Percentiles rank a stretch among this genome's conserved stretches.
Conservation (phyloP, 1,284 basidiomycete genomes). For the Irpex sp. region DNA sequence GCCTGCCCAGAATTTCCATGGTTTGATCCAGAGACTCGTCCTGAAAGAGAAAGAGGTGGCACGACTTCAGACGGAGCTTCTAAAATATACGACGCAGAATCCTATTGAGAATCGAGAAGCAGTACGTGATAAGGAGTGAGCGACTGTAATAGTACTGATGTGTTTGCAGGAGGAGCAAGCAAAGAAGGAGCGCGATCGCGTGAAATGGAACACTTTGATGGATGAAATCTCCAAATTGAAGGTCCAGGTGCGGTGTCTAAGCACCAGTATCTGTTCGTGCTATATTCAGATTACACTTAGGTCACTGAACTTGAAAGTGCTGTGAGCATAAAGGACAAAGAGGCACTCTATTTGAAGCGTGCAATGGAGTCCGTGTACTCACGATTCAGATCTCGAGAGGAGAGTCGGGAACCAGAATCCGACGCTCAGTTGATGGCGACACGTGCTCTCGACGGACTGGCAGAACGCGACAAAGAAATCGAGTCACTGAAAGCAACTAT, state of each 20-base stretch:
- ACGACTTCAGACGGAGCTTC: slow-evolving; percentile 72
- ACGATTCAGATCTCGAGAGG: slow-evolving; percentile 57
- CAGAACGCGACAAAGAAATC: slow-evolving; percentile 72
- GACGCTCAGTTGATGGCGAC: slow-evolving; percentile 73
- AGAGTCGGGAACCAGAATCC: slow-evolving; percentile 44
- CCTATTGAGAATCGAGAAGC: slow-evolving; percentile 52
- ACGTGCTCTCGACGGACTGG: slow-evolving; percentile 66
- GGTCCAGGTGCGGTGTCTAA: slow-evolving; percentile 43
- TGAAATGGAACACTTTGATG: slow-evolving; percentile 71
- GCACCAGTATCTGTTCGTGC: too few species aligned
- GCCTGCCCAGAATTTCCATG: slow-evolving; percentile 54
- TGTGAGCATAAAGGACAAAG: slow-evolving; percentile 62
- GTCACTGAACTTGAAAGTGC: slow-evolving; percentile 49
- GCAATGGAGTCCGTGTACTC: slow-evolving; percentile 84
- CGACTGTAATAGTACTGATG: slow-evolving; percentile 1
- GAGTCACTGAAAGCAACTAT: slow-evolving; percentile 48
- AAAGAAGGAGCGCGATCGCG: slow-evolving; percentile 71
- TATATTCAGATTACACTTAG: slow-evolving; percentile 30
- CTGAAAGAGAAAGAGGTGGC: slow-evolving; percentile 84
- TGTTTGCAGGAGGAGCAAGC: slow-evolving; percentile 66
- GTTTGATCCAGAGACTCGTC: slow-evolving; percentile 78
- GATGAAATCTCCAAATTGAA: slow-evolving; percentile 78
- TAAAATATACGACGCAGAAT: slow-evolving; percentile 55
- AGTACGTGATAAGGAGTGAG: slow-evolving; percentile 36
- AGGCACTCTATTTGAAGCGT: slow-evolving; percentile 74